Evolutionary conservation across 164 flowering plant species (phyloP), one percentile per base, ranked within the genome.

Genomic region (Aristolochia fimbriata): DNA sequence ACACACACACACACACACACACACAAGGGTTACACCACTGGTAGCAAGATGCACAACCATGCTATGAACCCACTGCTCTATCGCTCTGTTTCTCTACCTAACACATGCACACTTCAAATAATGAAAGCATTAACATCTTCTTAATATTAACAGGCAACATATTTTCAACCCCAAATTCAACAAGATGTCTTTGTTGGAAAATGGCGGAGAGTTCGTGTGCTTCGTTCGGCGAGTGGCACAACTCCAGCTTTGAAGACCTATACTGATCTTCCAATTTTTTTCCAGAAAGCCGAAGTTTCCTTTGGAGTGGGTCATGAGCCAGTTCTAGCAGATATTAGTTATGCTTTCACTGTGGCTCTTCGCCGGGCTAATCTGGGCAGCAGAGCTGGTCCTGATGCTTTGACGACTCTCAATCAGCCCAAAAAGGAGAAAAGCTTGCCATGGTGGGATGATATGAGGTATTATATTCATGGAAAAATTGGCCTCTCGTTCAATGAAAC

Each of bases 391-490:
- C 53, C 49, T 49, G 21, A 64, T 31, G 16, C 21, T 47, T 68
- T 73, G 77, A 50, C 17, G 31, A 27, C 56, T 31, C 54, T 12
- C 61, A 15, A 20, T 22, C 96, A 88, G 2, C 91, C 95, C 9
- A 94, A 88, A 74, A 94, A 86, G 70, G 99, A 94, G 62, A 72
- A 76, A 53, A 91, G 92, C 78, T 83, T 94, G 60, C 99, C 99
- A 47, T 94, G 99, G 99, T 94, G 99, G 99, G 99, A 94, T 77
- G 99, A 94, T 46, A 72, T 87, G 60, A 78, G 99, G 69, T 73
- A 91, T 71, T 94, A 94, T 49, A 74, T 94, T 57, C 99, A 94
- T 75, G 99, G 99, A 48, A 79, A 81, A 37, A 76, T 74, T 53
- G 68, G 77, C 48, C 73, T 94, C 33, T 71, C 55, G 58, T 86